Evolutionary conservation across 257 asterid genomes (phyloP).

Genomic region (Rehmannia glutinosa): DNA sequence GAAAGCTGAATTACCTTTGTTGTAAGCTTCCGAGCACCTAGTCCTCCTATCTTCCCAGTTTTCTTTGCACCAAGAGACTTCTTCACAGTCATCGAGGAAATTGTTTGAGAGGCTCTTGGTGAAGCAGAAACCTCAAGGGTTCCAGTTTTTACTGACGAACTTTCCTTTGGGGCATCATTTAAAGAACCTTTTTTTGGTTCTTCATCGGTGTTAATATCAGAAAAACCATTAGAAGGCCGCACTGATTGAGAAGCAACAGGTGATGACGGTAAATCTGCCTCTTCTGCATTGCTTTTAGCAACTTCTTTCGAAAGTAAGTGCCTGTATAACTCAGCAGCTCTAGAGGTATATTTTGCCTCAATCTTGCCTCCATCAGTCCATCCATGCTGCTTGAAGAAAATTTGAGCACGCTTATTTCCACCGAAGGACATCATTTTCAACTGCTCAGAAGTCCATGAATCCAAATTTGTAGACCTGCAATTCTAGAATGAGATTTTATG

Average conservation of each 20-base stretch:
- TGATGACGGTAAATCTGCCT: constrained; percentile 62
- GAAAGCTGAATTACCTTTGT: constrained; percentile 48
- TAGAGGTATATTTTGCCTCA: constrained; percentile 89
- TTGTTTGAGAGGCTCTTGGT: constrained; percentile 66
- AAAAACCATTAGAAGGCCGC: constrained; percentile 56
- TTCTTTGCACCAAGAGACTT: constrained; percentile 76
- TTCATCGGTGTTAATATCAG: constrained; percentile 45
- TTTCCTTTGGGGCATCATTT: constrained; percentile 42
- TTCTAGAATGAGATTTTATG: constrained; percentile 30
- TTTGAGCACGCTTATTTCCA: constrained; percentile 96
- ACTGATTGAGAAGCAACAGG: constrained; percentile 67
- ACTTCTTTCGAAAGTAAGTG: constrained; percentile 90
- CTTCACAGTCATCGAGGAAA: constrained; percentile 45
- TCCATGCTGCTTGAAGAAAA: constrained; percentile 96
- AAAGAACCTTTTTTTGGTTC: constrained; percentile 41
- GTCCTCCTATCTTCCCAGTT: constrained; percentile 85
- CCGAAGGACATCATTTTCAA: constrained; percentile 90
- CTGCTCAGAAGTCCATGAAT: constrained; percentile 96
- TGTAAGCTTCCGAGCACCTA: constrained; percentile 92
- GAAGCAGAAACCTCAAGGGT: constrained; percentile 52
- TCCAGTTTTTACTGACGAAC: constrained; percentile 40
- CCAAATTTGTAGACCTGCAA: constrained; percentile 86
- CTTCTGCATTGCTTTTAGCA: constrained; percentile 81
- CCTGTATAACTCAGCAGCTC: constrained; percentile 94
- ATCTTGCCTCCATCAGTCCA: constrained; percentile 97